phyloP scores from a whole-genome alignment of 768 basidiomycete genomes.

The Leucocoprinus leucothites region DNA sequence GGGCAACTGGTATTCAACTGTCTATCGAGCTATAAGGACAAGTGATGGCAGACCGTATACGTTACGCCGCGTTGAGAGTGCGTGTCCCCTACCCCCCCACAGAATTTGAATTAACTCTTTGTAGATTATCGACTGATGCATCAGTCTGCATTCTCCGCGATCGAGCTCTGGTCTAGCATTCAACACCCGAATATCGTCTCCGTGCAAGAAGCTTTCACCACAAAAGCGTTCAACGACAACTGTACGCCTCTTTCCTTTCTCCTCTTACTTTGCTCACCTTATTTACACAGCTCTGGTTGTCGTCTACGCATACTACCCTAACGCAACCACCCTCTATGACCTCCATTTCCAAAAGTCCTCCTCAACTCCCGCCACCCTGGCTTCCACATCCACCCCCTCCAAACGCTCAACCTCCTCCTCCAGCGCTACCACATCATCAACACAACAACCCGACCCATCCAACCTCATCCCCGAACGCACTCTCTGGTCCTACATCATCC shows the following conservation, averaged over 20 bases:
- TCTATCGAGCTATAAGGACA: constrained; percentile 74
- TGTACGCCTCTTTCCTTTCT: constrained; percentile 50
- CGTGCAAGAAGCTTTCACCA: constrained; percentile 92
- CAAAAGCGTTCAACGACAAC: constrained; percentile 85
- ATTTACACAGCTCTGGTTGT: constrained; percentile 74
- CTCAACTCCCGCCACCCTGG: constrained; percentile 22
- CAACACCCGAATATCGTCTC: constrained; percentile 83
- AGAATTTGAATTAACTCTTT: constrained; percentile 10
- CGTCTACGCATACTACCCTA: constrained; percentile 86
- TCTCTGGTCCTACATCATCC: constrained; percentile 91
- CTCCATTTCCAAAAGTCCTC: constrained; percentile 62
- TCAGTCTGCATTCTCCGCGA: constrained; percentile 74
- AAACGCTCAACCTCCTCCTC: neutral
- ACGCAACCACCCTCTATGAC: constrained; percentile 78
- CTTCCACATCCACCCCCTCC: neutral
- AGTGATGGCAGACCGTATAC: constrained; percentile 77
- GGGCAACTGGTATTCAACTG: constrained; percentile 79
- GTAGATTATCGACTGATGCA: constrained; percentile 82
- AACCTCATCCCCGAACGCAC: constrained; percentile 68
- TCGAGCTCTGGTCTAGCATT: constrained; percentile 85
- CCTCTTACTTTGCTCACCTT: neutral
- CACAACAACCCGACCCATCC: constrained; percentile 20
- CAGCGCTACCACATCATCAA: constrained; percentile 18
- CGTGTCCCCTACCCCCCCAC: constrained; percentile 20
- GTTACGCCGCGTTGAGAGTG: constrained; percentile 86